Evolutionary conservation across 1,284 basidiomycete species (phyloP), one percentile per base, ranked within the genome.

Genomic region (Trametes sp.): DNA sequence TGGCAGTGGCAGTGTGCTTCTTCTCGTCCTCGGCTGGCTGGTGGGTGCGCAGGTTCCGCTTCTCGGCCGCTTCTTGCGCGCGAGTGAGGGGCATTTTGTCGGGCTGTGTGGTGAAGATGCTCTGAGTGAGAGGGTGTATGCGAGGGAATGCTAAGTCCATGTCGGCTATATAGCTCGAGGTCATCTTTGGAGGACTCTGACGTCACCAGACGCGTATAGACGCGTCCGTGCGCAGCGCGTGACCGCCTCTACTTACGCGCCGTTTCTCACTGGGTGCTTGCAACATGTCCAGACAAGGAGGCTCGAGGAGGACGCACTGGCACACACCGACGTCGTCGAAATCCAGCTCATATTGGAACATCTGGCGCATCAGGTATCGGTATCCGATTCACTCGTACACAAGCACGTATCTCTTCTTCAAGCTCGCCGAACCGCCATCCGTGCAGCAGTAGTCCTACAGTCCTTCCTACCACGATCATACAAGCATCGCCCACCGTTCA

Each of bases 81-180:
- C 80, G 75, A 31, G 81, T 82, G 23, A 65, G 70, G 1, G 70
- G 70, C 72, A 75, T 73, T 41, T 29, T 38, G 16, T 14, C 4
- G 38, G 19, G n/a, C n/a, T 54, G 16, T 26, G 29, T 4, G 55
- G 35, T 41, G 38, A 28, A 42, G 49, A 19, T 16, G n/a, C n/a
- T 38, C 26, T 11, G 19, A n/a, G 14, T 24, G 19, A 41, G n/a
- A 48, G 29, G 24, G 8, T 9, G 19, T 45, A 38, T 38, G 42
- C 41, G 46, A 31, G n/a, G 10, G 33, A 23, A 23, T 13, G 14
- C 26, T 13, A 41, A 35, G 13, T 19, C 45, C n/a, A n/a, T n/a
- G 45, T 49, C 41, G 49, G 54, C 52, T 62, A 58, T 57, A 62
- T 60, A 60, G 24, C 44, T 41, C 54, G 33, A 62, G 35, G 38